Percentiles rank a stretch among this genome's conserved stretches.
Conservation (phyloP, 768 basidiomycete species). For the Mycena metata region DNA sequence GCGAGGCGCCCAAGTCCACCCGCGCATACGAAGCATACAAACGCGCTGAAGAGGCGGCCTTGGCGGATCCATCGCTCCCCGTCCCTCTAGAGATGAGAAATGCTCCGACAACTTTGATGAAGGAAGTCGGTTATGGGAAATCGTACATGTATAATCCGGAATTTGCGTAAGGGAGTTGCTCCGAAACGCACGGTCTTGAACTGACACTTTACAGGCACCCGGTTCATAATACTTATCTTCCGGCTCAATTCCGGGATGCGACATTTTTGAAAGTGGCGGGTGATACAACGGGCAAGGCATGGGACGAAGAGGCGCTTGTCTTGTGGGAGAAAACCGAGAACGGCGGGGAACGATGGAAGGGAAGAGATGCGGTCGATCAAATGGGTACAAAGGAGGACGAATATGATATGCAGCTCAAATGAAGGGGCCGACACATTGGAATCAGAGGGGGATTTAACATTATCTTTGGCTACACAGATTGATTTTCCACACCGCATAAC, state of each 20-base stretch:
- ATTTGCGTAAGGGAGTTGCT: slow-evolving; percentile 57
- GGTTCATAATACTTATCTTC: slow-evolving; percentile 74
- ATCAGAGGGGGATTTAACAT: too few relatives aligned
- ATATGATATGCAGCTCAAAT: too few relatives aligned
- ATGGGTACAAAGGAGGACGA: background rate
- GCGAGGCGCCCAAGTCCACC: slow-evolving; percentile 84
- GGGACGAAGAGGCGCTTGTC: slow-evolving; percentile 71
- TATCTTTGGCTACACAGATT: too few relatives aligned
- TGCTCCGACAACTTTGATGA: slow-evolving; percentile 81
- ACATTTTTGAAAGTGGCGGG: slow-evolving; percentile 59
- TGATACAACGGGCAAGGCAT: slow-evolving; percentile 61
- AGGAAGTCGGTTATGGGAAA: slow-evolving; percentile 75
- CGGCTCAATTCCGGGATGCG: slow-evolving; percentile 58
- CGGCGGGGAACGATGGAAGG: slow-evolving; percentile 63
- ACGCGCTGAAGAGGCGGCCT: slow-evolving; percentile 73
- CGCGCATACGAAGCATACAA: slow-evolving; percentile 85
- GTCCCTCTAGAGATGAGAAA: slow-evolving; percentile 85
- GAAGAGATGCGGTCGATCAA: slow-evolving; percentile 41
- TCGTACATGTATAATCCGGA: slow-evolving; percentile 75
- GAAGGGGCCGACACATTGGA: too few relatives aligned
- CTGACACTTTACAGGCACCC: slow-evolving; percentile 63
- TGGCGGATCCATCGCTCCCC: slow-evolving; percentile 62
- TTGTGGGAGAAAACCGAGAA: slow-evolving; percentile 70
- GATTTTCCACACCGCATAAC: too few relatives aligned
- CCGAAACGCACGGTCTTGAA: background rate